Conservation (phyloP, 2,329 filamentous ascomycete species). For the Ophiostoma sp. region DNA sequence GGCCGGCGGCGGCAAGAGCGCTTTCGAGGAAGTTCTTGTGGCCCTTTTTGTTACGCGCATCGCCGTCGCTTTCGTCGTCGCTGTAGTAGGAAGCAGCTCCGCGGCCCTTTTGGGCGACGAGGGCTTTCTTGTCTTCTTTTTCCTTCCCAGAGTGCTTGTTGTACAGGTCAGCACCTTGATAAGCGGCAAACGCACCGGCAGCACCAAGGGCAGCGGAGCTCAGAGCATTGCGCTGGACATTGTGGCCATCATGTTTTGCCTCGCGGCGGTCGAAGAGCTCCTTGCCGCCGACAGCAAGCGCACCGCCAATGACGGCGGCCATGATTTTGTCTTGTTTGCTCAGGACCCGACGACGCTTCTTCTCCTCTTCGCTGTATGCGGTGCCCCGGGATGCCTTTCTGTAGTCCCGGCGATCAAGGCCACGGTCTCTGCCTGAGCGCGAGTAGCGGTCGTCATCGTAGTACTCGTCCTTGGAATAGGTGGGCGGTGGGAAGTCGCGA, state of each 20-base stretch:
- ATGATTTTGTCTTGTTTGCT: slow-evolving; percentile 62
- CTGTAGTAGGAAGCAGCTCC: slow-evolving; percentile 52
- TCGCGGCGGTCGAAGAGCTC: slow-evolving; percentile 60
- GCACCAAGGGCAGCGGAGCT: slow-evolving; percentile 57
- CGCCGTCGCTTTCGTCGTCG: slow-evolving; percentile 55
- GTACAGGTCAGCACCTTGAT: slow-evolving; percentile 58
- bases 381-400: slow-evolving; percentile 43
- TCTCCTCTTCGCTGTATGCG: slow-evolving; percentile 55
- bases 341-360: slow-evolving; percentile 47
- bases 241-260: slow-evolving; percentile 44
- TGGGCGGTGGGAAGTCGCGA: slow-evolving; percentile 75
- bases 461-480: slow-evolving; percentile 49
- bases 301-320: slow-evolving; percentile 59
- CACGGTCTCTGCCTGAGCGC: slow-evolving; percentile 37
- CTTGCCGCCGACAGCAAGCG: slow-evolving; percentile 59
- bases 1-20: slow-evolving; percentile 55
- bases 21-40: slow-evolving; percentile 60
- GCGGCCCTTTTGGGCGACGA: slow-evolving; percentile 49
- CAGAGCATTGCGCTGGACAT: slow-evolving; percentile 53
- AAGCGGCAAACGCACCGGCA: slow-evolving; percentile 58
- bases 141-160: slow-evolving; percentile 45
- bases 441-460: slow-evolving; percentile 48
- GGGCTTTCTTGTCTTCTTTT: slow-evolving; percentile 47
- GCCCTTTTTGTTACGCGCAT: slow-evolving; percentile 52
- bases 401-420: slow-evolving; percentile 42